These are phyloP conservation scores for Heterobasidion occidentale DNA, from an alignment of 1,284 basidiomycete genomes.

Conservation along the genomic window DNA sequence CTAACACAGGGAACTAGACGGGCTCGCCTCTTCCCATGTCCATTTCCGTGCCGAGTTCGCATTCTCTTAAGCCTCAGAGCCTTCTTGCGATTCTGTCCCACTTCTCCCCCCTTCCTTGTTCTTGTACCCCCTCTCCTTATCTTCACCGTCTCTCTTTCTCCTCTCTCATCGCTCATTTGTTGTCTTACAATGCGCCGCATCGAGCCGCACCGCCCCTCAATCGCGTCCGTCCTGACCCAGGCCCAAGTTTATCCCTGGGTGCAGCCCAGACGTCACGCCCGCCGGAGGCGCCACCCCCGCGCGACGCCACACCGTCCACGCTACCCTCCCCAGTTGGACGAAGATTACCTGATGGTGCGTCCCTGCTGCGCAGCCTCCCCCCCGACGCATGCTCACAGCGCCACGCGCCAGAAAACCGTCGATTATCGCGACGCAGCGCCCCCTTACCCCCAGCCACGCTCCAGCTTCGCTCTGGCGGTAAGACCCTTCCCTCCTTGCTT, in stretches of 20 bases:
- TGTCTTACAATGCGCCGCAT: constrained; percentile 6
- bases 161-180: no score
- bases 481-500: not conserved
- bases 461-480: constrained; percentile 11
- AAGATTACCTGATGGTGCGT: constrained; percentile 10
- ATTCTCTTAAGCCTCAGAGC: no score
- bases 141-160: no score
- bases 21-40: no score
- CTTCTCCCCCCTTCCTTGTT: no score
- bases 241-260: not conserved
- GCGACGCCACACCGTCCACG: constrained; percentile 7
- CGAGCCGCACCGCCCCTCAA: constrained; percentile 10
- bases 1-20: no score
- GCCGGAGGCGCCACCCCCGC: constrained; percentile 4
- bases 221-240: constrained; percentile 10
- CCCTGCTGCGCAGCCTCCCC: not conserved
- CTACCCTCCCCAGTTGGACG: constrained; percentile 11
- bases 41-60: no score
- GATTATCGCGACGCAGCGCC: constrained; percentile 9
- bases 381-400: not conserved
- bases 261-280: constrained; percentile 1
- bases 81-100: no score
- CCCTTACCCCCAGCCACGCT: constrained; percentile 8
- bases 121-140: no score
- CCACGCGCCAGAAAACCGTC: constrained; percentile 10